Evolutionary conservation across 305 asterid genomes (phyloP).

Genomic region (Fraxinus greggii): DNA sequence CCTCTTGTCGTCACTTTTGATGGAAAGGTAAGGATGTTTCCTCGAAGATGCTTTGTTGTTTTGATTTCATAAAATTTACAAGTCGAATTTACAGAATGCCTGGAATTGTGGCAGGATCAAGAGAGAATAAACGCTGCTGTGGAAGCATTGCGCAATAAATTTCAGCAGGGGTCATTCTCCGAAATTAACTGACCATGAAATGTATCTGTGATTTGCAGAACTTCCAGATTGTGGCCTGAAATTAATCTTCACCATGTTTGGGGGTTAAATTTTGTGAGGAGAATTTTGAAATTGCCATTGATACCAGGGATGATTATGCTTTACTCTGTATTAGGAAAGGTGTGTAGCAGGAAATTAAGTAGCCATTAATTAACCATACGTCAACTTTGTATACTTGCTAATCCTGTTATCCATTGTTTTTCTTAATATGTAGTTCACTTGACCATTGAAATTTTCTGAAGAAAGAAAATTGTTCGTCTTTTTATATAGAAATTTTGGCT

Average conservation of each 20-base stretch:
- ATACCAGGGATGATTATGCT: background rate
- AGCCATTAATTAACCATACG: background rate
- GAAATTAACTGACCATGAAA: conserved; percentile 28
- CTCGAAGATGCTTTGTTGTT: background rate
- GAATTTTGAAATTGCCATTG: background rate
- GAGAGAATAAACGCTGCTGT: conserved; percentile 57
- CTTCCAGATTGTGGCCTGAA: background rate
- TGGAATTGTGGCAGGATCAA: conserved; percentile 48
- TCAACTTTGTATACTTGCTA: background rate
- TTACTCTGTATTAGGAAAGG: background rate
- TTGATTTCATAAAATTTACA: conserved; percentile 3
- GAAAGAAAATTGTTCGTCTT: background rate
- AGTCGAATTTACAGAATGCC: background rate
- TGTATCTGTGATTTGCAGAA: background rate
- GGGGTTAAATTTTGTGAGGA: background rate
- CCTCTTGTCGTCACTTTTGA: conserved; percentile 53
- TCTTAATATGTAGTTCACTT: background rate
- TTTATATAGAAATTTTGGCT: background rate
- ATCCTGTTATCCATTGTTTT: background rate
- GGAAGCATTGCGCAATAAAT: conserved; percentile 54
- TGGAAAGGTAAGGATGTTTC: conserved; percentile 54
- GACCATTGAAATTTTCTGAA: background rate
- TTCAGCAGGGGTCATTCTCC: conserved; percentile 41
- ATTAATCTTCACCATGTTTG: background rate
- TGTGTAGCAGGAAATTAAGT: conserved; percentile 4